Percentiles rank a stretch among this genome's conserved stretches.
These are phyloP conservation scores for Raphanus hybrid DNA, from an alignment of 441 rosid genomes.

Conservation along the genomic window DNA sequence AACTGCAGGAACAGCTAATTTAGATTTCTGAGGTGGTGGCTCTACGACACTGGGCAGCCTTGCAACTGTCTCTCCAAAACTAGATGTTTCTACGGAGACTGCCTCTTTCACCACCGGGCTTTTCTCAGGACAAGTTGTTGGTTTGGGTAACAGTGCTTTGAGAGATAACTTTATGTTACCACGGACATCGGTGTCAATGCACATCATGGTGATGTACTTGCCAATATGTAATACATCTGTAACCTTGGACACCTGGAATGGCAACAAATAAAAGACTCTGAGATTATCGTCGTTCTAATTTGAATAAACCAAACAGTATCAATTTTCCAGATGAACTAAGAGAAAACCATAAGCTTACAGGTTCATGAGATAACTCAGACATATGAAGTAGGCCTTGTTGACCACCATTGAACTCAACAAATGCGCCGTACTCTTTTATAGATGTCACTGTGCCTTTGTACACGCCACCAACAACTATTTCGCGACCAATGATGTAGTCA, in stretches of 20 bases:
- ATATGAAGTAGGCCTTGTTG: constrained; percentile 93
- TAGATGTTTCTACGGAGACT: constrained; percentile 48
- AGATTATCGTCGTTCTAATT: not conserved
- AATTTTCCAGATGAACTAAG: no score
- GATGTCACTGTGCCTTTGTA: constrained; percentile 92
- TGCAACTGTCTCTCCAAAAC: constrained; percentile 51
- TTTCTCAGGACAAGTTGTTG: constrained; percentile 36
- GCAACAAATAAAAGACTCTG: not conserved
- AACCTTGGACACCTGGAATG: constrained; percentile 74
- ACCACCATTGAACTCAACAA: constrained; percentile 96
- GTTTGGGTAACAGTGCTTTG: constrained; percentile 61
- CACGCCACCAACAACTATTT: constrained; percentile 85
- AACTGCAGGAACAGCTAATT: constrained; percentile 59
- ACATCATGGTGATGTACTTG: constrained; percentile 77
- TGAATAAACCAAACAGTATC: not conserved
- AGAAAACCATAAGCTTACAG: constrained; percentile 49
- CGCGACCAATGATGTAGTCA: constrained; percentile 80
- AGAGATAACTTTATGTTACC: constrained; percentile 93
- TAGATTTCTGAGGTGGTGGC: constrained; percentile 48
- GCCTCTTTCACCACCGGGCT: constrained; percentile 40
- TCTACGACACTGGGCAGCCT: constrained; percentile 44
- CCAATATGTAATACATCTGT: constrained; percentile 84
- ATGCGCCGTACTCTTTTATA: constrained; percentile 96
- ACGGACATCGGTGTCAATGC: constrained; percentile 93
- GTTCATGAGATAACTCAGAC: constrained; percentile 94